Base-by-base conservation (phyloP, 106 monocot species). In the Xerophyta viscosa region DNA sequence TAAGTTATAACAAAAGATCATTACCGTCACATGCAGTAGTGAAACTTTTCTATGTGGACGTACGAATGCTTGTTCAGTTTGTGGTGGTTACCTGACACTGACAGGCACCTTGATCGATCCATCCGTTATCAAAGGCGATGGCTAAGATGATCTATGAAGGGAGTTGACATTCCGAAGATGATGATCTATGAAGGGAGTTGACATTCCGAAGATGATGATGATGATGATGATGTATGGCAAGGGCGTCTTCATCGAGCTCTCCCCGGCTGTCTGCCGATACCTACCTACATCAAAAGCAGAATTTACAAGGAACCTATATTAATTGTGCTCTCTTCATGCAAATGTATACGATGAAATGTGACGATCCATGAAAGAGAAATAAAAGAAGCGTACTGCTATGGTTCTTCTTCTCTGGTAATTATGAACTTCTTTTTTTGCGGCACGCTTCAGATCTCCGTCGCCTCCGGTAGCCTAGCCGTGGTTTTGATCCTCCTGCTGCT, bases 211-310 rank as follows among this genome's bases (percentile, higher is more conserved):
- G n/a, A n/a, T n/a, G n/a, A n/a, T n/a, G n/a, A n/a, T n/a, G n/a
- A n/a, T n/a, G 18, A 98, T 98, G 55, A 86, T 82, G 54, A 98
- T 98, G 67, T 98, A 98, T 2, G 96, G 96, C 54, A 98, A 44
- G 15, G 96, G 89, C 2, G 96, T 89, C 74, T 76, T 85, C 96
- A 98, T 98, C 0, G 96, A 89, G 56, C 89, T 98, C 71, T 98
- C 96, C 24, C 96, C 96, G 58, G 89, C 85, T 14, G 89, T 79
- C 68, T 89, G 89, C 96, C 96, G 89, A 43, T 89, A 98, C 73
- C 94, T 96, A 50, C 66, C n/a, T 44, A 3, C 43, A 44, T 14
- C 3, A 44, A 17, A 44, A 44, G 15, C n/a, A 17, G n/a, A 44
- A n/a, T n/a, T n/a, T n/a, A 44, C 6, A 44, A 9, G 43, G 15